These are phyloP conservation scores for Viridothelium virens DNA, from an alignment of 495 filamentous ascomycete species.

Conservation along the genomic window DNA sequence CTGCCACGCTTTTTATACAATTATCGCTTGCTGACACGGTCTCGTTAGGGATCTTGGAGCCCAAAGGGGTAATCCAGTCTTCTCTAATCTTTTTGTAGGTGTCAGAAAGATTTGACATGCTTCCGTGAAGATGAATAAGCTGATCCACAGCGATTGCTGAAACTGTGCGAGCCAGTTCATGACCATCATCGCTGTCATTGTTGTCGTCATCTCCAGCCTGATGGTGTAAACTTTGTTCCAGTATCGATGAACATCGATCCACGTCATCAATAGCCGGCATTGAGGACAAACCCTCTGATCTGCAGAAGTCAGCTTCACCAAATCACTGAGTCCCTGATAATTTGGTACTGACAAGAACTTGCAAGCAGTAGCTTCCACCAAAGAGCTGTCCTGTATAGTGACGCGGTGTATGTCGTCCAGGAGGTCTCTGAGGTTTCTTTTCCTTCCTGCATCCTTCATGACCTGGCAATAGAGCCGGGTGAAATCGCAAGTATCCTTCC, in stretches of 20 bases:
- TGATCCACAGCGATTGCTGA: neutral
- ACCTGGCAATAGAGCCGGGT: neutral
- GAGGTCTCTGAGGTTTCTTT: too few relatives aligned
- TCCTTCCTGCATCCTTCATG: neutral
- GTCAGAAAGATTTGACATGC: neutral
- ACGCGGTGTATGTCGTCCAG: neutral
- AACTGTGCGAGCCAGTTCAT: neutral
- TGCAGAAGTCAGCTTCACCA: constrained; percentile 8
- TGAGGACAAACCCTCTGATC: neutral
- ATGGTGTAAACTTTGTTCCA: neutral
- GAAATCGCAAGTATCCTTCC: neutral
- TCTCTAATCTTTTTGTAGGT: constrained; percentile 23
- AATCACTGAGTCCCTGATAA: neutral
- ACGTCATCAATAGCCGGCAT: neutral
- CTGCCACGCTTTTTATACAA: constrained; percentile 22
- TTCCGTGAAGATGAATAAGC: neutral
- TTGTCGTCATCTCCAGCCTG: neutral
- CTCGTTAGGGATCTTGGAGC: constrained; percentile 15
- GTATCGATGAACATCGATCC: neutral
- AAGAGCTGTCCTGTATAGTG: neutral
- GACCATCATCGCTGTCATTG: neutral
- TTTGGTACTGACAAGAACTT: neutral
- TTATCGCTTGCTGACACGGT: constrained; percentile 20
- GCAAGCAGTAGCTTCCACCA: neutral
- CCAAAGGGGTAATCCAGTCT: constrained; percentile 24